phyloP scores from a whole-genome alignment of 495 filamentous ascomycete genomes.

The Terfezia claveryi region DNA sequence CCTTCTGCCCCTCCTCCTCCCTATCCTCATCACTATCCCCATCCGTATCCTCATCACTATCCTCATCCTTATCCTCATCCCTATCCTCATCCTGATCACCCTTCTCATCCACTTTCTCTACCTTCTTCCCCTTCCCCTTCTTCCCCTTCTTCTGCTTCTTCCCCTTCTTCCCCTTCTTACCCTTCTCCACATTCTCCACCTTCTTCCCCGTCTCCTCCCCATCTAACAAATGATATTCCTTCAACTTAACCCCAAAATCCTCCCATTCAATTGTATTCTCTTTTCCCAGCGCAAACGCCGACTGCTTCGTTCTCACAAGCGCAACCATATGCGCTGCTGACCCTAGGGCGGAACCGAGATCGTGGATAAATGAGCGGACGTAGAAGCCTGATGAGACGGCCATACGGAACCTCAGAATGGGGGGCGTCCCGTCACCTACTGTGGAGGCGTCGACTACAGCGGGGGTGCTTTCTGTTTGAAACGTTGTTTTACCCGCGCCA shows the following conservation, averaged over 20 bases:
- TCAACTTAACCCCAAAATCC: conserved; percentile 33
- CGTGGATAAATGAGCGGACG: conserved; percentile 79
- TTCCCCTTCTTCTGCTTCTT: not conserved
- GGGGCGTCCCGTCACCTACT: conserved; percentile 26
- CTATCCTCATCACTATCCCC: not conserved
- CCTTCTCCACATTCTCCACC: not conserved
- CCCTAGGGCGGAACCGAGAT: conserved; percentile 62
- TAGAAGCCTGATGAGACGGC: conserved; percentile 94
- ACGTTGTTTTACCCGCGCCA: conserved; percentile 3
- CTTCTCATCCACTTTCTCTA: not conserved
- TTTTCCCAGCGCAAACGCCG: conserved; percentile 42
- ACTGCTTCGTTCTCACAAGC: conserved; percentile 61
- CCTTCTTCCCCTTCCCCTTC: not conserved
- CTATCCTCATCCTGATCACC: not conserved
- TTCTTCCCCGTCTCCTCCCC: not conserved
- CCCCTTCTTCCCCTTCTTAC: not conserved
- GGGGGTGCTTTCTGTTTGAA: not conserved
- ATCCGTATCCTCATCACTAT: too few species aligned
- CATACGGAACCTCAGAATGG: conserved; percentile 66
- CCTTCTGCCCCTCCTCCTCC: not conserved
- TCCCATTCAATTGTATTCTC: conserved; percentile 59
- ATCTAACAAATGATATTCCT: not conserved
- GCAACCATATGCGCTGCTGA: conserved; percentile 73
- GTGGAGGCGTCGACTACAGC: conserved; percentile 15
- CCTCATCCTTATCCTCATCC: too few species aligned